These are phyloP conservation scores for Botrytis deweyae DNA, from an alignment of 2,329 filamentous ascomycete species.

Conservation along the genomic window DNA sequence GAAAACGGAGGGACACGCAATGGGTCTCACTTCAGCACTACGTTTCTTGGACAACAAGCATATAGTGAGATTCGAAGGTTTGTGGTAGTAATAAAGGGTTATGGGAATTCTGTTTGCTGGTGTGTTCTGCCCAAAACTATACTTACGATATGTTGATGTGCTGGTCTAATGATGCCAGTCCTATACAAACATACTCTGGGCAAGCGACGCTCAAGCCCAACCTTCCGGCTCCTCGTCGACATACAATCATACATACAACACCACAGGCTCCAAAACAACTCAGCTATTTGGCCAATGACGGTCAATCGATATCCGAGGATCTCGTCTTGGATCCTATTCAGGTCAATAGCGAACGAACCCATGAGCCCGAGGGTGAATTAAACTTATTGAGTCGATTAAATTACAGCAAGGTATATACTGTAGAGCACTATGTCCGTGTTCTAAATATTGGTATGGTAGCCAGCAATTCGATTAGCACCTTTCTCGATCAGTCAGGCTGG, in stretches of 20 bases:
- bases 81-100: slow-evolving; percentile 28
- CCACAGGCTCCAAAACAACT: neutral
- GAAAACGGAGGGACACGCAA: slow-evolving; percentile 18
- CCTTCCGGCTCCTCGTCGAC: neutral
- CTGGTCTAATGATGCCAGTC: slow-evolving; percentile 8
- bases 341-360: slow-evolving; percentile 22
- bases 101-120: slow-evolving; percentile 33
- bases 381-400: slow-evolving; percentile 28
- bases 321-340: slow-evolving; percentile 29
- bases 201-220: slow-evolving; percentile 33
- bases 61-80: slow-evolving; percentile 34
- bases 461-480: neutral
- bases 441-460: slow-evolving; percentile 27
- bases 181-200: slow-evolving; percentile 32
- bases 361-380: neutral
- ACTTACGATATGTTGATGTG: neutral
- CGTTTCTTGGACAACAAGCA: slow-evolving; percentile 23
- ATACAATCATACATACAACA: slow-evolving; percentile 19
- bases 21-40: slow-evolving; percentile 20
- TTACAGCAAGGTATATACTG: slow-evolving; percentile 35
- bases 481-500: neutral
- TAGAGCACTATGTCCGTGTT: slow-evolving; percentile 31
- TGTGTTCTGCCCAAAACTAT: neutral
- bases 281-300: rapidly evolving
- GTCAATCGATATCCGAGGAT: slow-evolving; percentile 15